Base-by-base conservation (phyloP, 208 protist species). In the Leishmania arabica region DNA sequence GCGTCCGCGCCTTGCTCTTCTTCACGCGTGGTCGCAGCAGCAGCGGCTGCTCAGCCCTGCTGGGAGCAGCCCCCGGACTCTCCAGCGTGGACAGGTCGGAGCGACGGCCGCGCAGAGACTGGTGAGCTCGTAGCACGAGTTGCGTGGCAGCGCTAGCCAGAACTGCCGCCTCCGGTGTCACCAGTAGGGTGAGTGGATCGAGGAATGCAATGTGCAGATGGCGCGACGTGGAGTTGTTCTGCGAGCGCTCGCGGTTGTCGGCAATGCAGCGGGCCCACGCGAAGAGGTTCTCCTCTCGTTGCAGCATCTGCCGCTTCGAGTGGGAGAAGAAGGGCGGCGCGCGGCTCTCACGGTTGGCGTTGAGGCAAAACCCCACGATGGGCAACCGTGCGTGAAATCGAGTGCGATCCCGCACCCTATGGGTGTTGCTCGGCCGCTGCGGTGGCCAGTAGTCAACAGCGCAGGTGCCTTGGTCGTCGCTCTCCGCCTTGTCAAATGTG, bases 201-300 rank as follows among this genome's bases (percentile, higher is more conserved):
- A 91, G 76, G 27, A 89, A 49, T 42, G 95, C 90, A 19, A 96
- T 42, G 85, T 97, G 93, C 2, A 93, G 49, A 76, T 97, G 95
- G 64, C 91, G 92, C 37, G 95, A 93, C 4, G 95, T 97, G 13
- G 89, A 81, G 34, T 90, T 90, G 64, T 87, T 73, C 62, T 84
- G 77, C 13, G 91, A 95, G 21, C 93, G 90, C 82, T 91, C 88
- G 17, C 87, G 73, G 84, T 97, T 96, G 84, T 97, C 92, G 17
- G 90, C 89, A 45, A 78, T 56, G 21, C 91, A 89, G 69, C 79
- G 69, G 19, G 92, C 87, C 89, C 92, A 96, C 4, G 77, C 54
- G 58, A 86, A 82, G 42, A 85, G 76, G 49, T 91, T 80, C 34
- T 81, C 78, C 68, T 85, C 86, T 8, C 65, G 34, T 13, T 82